phyloP scores from a whole-genome alignment of 257 asterid species.

The Voacanga thouarsii region DNA sequence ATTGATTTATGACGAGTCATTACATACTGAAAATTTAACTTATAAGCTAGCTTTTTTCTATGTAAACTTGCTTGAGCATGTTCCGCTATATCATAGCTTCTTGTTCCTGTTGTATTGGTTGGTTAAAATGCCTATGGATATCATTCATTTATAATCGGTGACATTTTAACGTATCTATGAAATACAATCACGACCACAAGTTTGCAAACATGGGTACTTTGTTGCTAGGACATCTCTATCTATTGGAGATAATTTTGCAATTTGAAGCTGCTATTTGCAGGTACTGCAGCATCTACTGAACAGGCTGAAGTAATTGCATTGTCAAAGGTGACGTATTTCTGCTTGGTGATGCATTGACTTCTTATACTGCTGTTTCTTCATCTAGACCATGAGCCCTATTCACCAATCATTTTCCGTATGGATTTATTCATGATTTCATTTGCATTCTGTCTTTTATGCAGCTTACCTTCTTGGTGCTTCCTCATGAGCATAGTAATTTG shows the following conservation, averaged over 20 bases:
- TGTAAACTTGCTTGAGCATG: neutral
- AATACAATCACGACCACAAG: neutral
- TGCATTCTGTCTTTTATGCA: conserved; percentile 29
- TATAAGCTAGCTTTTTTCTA: neutral
- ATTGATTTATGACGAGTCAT: neutral
- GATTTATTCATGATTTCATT: neutral
- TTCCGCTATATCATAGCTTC: neutral
- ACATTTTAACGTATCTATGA: neutral
- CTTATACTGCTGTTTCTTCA: neutral
- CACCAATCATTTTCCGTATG: neutral
- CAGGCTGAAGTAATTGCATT: conserved; percentile 76
- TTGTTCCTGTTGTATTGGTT: neutral
- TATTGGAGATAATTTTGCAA: neutral
- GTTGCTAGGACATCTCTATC: neutral
- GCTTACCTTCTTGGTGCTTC: conserved; percentile 89
- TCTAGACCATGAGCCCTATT: neutral
- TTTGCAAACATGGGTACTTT: neutral
- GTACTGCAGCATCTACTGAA: conserved; percentile 50
- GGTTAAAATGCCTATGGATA: neutral
- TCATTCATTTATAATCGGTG: neutral
- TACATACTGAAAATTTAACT: neutral
- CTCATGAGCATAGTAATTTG: conserved; percentile 55
- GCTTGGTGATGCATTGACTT: conserved; percentile 1
- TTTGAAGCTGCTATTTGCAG: conserved; percentile 43
- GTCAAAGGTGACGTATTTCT: conserved; percentile 54